Conservation (phyloP, 108 stramenopile genomes). For the Ochromonas danica region DNA sequence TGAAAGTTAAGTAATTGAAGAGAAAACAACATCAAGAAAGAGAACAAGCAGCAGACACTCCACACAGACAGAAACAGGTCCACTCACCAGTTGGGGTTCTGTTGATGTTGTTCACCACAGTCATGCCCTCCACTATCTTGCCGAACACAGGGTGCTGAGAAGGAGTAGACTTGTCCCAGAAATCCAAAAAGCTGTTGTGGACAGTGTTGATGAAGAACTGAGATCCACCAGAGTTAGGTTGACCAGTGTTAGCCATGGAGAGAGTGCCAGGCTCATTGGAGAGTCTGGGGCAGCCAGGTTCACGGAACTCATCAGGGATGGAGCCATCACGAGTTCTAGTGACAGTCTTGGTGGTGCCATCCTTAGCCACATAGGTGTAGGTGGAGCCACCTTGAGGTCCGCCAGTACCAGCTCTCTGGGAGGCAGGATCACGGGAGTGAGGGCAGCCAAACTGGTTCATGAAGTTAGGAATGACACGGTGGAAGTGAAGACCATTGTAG, state of each 20-base stretch:
- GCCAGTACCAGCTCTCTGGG: conserved; percentile 62
- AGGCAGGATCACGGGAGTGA: conserved; percentile 60
- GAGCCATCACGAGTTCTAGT: conserved; percentile 43
- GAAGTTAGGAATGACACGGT: conserved; percentile 71
- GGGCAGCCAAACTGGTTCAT: conserved; percentile 65
- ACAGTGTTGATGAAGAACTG: conserved; percentile 72
- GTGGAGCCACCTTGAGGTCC: conserved; percentile 43
- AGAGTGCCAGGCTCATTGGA: conserved; percentile 60
- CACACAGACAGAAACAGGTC: too few relatives aligned
- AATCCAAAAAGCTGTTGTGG: conserved; percentile 70
- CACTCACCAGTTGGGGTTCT: background rate
- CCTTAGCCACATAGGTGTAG: conserved; percentile 3
- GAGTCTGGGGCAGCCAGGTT: conserved; percentile 41
- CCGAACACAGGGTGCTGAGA: conserved; percentile 73
- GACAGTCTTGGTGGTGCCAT: background rate
- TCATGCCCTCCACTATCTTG: conserved; percentile 54
- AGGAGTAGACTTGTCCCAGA: conserved; percentile 60
- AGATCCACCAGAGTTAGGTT: conserved; percentile 55
- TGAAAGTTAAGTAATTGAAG: too few relatives aligned
- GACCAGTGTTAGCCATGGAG: conserved; percentile 59
- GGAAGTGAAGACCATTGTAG: conserved; percentile 71
- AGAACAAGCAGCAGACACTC: too few relatives aligned
- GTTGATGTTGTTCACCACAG: conserved; percentile 47
- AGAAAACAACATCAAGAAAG: too few relatives aligned
- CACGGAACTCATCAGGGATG: conserved; percentile 65